A percentile compares a stretch with the other conserved stretches of the same genome.
Conservation (phyloP, 2,329 filamentous ascomycete species). For the Xylariaceae sp. region DNA sequence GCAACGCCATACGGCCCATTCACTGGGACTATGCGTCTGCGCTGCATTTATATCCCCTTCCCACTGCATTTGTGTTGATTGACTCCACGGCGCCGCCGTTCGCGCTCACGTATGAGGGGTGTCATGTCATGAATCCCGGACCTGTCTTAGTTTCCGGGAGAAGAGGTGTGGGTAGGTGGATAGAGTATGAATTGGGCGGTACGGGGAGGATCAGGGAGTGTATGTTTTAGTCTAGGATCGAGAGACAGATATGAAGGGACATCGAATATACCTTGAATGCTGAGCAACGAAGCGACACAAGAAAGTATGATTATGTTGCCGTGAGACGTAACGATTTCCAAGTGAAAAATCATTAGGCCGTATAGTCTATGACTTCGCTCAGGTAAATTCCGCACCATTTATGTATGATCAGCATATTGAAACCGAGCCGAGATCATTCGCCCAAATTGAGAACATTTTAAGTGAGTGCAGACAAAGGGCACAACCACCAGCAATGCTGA, state of each 20-base stretch:
- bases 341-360: too few relatives aligned
- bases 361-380: too few relatives aligned
- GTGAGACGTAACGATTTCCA: too few relatives aligned
- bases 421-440: too few relatives aligned
- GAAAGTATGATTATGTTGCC: background rate
- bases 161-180: conserved; percentile 72
- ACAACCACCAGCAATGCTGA: too few relatives aligned
- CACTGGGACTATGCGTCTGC: conserved; percentile 83
- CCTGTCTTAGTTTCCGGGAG: conserved; percentile 68
- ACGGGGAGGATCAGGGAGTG: conserved; percentile 64
- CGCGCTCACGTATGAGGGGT: conserved; percentile 88
- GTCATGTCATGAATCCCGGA: conserved; percentile 92
- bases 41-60: conserved; percentile 82
- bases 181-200: conserved; percentile 75
- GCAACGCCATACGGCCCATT: conserved; percentile 72
- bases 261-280: too few relatives aligned
- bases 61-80: conserved; percentile 77
- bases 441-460: too few relatives aligned
- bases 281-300: too few relatives aligned
- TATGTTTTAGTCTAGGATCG: conserved; percentile 50
- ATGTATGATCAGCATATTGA: too few relatives aligned
- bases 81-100: conserved; percentile 82
- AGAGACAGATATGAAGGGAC: too few relatives aligned
- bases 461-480: too few relatives aligned
- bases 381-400: too few relatives aligned